Evolutionary conservation across 2,329 filamentous ascomycete genomes (phyloP).

Genomic region (Colletotrichum godetiae): DNA sequence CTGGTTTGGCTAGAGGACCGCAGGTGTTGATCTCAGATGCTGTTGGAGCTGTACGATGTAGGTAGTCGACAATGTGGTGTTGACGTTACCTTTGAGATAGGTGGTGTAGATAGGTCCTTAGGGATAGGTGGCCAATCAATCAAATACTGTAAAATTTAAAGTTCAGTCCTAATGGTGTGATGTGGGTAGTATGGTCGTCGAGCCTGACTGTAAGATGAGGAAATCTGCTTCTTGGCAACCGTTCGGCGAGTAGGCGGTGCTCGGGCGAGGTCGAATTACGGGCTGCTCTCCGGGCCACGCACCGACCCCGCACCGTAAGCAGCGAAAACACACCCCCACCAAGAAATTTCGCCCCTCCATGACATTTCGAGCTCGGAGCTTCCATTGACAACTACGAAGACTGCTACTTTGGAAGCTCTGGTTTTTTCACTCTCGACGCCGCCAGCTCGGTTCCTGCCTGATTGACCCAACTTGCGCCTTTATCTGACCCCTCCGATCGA

Average conservation of each 20-base stretch:
- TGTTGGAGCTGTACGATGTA: not conserved
- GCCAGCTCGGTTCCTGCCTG: not conserved
- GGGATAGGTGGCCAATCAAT: not conserved
- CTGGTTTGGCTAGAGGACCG: slow-evolving; percentile 1
- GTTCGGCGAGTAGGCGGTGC: not conserved
- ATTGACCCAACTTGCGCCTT: not conserved
- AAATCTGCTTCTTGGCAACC: not conserved
- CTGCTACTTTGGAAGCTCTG: not conserved
- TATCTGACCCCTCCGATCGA: not conserved
- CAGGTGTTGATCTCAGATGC: not conserved
- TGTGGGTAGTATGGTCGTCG: not conserved
- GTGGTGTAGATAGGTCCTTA: slow-evolving; percentile 14
- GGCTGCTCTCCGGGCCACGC: not conserved
- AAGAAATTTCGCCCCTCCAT: slow-evolving; percentile 34
- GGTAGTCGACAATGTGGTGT: not conserved
- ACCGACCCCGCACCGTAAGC: slow-evolving; percentile 18
- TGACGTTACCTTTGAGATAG: not conserved
- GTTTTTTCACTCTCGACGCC: not conserved
- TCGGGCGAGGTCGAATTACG: not conserved
- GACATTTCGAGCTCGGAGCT: slow-evolving; percentile 12
- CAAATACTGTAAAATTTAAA: slow-evolving; percentile 9
- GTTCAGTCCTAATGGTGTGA: not conserved
- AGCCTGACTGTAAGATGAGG: not conserved
- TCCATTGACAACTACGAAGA: not conserved
- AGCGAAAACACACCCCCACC: slow-evolving; percentile 12